Percentiles rank a stretch among this genome's conserved stretches.
phyloP scores from a whole-genome alignment of 2,329 filamentous ascomycete genomes.

The Calycina herbarum region DNA sequence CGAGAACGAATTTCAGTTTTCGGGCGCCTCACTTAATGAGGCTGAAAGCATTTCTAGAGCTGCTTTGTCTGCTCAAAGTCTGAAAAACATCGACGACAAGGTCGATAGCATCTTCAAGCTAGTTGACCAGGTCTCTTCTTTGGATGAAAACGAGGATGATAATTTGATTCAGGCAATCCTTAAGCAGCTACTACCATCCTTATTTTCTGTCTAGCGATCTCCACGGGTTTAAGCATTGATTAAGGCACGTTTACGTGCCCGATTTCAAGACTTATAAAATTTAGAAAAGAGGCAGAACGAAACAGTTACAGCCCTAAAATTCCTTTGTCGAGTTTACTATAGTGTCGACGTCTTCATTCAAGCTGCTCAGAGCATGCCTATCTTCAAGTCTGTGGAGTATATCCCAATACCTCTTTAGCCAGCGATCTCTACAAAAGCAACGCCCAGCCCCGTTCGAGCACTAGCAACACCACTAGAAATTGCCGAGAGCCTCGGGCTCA shows the following conservation, averaged over 20 bases:
- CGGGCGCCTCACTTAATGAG: constrained; percentile 12
- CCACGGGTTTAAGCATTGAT: constrained; percentile 2
- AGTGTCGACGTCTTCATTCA: constrained; percentile 1
- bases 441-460: neutral
- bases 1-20: constrained; percentile 17
- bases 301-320: constrained; percentile 3
- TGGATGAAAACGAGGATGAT: constrained; percentile 13
- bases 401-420: constrained; percentile 4
- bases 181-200: constrained; percentile 17
- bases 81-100: constrained; percentile 10
- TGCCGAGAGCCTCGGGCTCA: neutral
- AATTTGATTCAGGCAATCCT: constrained; percentile 4
- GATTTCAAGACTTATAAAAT: constrained; percentile 2
- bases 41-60: constrained; percentile 16
- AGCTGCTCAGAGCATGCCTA: constrained; percentile 4
- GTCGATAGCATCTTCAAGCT: constrained; percentile 16
- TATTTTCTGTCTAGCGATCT: constrained; percentile 15
- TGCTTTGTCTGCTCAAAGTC: constrained; percentile 18
- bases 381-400: constrained; percentile 7
- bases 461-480: neutral
- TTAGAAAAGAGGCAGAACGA: constrained; percentile 6
- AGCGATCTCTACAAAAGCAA: neutral
- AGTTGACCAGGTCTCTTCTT: constrained; percentile 14
- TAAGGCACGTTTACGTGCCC: constrained; percentile 1
- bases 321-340: constrained; percentile 8